Conservation (phyloP, 495 filamentous ascomycete species). For the Lasiosphaeriaceae sp. region DNA sequence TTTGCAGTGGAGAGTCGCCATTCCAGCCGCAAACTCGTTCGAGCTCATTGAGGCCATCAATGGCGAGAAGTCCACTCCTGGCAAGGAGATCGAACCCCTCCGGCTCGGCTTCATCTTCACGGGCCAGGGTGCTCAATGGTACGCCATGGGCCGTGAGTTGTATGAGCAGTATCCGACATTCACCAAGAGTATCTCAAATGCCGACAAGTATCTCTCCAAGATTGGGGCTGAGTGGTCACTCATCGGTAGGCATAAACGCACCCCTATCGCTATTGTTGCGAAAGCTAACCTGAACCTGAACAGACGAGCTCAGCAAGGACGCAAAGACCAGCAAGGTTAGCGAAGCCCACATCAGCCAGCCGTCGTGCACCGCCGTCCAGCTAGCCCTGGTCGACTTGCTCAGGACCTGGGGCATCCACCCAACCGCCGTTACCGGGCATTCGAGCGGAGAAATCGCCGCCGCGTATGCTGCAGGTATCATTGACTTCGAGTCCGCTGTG, state of each 20-base stretch:
- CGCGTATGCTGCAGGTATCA: slow-evolving; percentile 42
- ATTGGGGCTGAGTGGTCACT: slow-evolving; percentile 36
- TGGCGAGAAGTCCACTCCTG: slow-evolving; percentile 29
- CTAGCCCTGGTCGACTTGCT: slow-evolving; percentile 53
- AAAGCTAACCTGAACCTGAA: background rate
- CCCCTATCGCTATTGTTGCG: background rate
- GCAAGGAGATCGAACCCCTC: slow-evolving; percentile 34
- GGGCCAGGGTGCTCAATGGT: slow-evolving; percentile 52
- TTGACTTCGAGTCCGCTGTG: slow-evolving; percentile 51
- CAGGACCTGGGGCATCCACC: slow-evolving; percentile 47
- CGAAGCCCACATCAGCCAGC: slow-evolving; percentile 43
- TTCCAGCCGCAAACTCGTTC: slow-evolving; percentile 40
- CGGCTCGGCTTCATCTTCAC: slow-evolving; percentile 41
- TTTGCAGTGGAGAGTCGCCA: slow-evolving; percentile 39
- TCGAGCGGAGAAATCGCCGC: slow-evolving; percentile 61
- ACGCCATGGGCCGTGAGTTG: slow-evolving; percentile 51
- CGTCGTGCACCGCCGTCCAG: slow-evolving; percentile 47
- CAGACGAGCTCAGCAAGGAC: slow-evolving; percentile 25
- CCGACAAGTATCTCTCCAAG: slow-evolving; percentile 24
- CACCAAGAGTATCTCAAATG: slow-evolving; percentile 26
- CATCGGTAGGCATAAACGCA: slow-evolving; percentile 8
- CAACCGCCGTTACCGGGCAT: slow-evolving; percentile 53
- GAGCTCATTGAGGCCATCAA: slow-evolving; percentile 45
- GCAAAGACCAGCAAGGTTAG: slow-evolving; percentile 42
- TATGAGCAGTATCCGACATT: slow-evolving; percentile 39